Base-by-base conservation (phyloP, 2,329 filamentous ascomycete species). In the Epichloe sylvatica region DNA sequence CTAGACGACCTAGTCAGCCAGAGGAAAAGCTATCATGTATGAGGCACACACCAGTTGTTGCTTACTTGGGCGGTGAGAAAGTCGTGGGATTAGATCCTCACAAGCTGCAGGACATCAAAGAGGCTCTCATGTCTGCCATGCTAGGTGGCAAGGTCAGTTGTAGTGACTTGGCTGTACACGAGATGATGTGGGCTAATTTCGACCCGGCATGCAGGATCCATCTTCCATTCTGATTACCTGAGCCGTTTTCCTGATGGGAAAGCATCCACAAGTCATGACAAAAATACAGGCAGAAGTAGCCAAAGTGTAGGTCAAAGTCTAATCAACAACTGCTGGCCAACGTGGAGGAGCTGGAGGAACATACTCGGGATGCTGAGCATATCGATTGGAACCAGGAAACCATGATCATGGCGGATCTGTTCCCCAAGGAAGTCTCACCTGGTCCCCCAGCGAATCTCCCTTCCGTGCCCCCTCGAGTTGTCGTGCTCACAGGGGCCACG, bases 401-500 rank as follows among this genome's bases (percentile, higher is more conserved):
- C 7, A 19, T 5, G 13, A 9, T 44, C 23, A 30, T 44, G 17
- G 11, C 38, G 2, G 35, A 38, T 25, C 35, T 51, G 15, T 23
- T 45, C 7, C 36, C 8, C 25, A 9, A 30, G 42, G 13, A 23
- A 34, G 15, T 33, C 47, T n/a, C 34, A 38, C n/a, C 15, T 49
- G 13, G 6, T 6, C 11, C 4, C 8, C 13, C 13, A 33, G 8
- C 21, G 8, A 23, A 12, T 17, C 41, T 7, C 47, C 47, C 5
- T 44, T 4, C 37, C 33, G 43, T 45, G 5, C 46, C 39, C 40
- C 51, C 37, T 23, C 38, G 33, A 19, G 46, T 46, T 9, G 43
- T 53, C 21, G 39, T 51, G 5, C 42, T 51, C 5, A 51, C 51
- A 3, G 51, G 51, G 11, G 45, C 49, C 15, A 51, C 49, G 19